These are phyloP conservation scores for Ilyonectria sp. DNA, from an alignment of 2,329 filamentous ascomycete genomes.

Conservation along the genomic window DNA sequence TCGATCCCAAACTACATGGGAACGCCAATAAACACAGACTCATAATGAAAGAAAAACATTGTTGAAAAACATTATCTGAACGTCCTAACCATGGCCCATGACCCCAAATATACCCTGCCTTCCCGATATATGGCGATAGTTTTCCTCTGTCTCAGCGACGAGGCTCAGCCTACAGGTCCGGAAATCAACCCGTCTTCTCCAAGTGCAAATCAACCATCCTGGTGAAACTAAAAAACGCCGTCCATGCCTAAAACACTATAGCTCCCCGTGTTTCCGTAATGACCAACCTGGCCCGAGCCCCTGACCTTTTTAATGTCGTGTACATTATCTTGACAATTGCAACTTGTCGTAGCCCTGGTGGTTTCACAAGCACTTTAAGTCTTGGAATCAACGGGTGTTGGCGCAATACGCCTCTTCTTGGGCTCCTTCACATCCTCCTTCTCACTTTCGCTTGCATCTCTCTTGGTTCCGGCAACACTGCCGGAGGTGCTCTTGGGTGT, in stretches of 20 bases:
- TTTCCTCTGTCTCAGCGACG: slow-evolving; percentile 2
- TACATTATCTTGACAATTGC: slow-evolving; percentile 27
- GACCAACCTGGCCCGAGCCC: slow-evolving; percentile 24
- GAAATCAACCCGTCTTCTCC: slow-evolving; percentile 18
- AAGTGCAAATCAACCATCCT: slow-evolving; percentile 21
- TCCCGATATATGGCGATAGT: slow-evolving; percentile 1
- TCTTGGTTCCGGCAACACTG: slow-evolving; percentile 63
- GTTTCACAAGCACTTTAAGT: slow-evolving; percentile 16
- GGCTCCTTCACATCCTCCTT: slow-evolving; percentile 68
- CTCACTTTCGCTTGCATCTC: slow-evolving; percentile 70
- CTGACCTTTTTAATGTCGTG: slow-evolving; percentile 29
- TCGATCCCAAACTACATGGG: not conserved
- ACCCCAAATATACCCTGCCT: slow-evolving; percentile 10
- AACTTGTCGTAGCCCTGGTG: not conserved
- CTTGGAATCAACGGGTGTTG: slow-evolving; percentile 68
- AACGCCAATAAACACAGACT: not conserved
- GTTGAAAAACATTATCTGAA: slow-evolving; percentile 38
- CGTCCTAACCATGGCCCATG: slow-evolving; percentile 24
- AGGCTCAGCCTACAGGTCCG: slow-evolving; percentile 1
- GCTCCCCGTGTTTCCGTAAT: slow-evolving; percentile 32
- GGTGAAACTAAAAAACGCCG: slow-evolving; percentile 45
- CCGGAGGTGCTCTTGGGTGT: slow-evolving; percentile 73
- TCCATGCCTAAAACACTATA: slow-evolving; percentile 47
- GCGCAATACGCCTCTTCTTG: slow-evolving; percentile 81
- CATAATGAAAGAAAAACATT: slow-evolving; percentile 12